Evolutionary conservation across 345 rosid species (phyloP), one percentile per base, ranked within the genome.

Genomic region (Balakata baccata): DNA sequence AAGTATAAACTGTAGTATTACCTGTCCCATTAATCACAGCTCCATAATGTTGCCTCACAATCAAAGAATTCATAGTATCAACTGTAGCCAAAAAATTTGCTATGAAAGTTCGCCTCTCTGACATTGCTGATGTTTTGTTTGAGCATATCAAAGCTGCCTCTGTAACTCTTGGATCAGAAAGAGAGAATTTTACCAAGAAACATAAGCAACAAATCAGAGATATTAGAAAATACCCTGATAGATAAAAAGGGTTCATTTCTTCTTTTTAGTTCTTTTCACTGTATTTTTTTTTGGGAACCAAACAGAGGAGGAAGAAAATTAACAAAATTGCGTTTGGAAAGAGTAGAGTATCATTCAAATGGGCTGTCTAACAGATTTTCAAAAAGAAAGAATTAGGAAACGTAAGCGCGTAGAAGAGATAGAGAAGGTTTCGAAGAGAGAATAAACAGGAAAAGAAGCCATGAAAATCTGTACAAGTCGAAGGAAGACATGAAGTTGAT

Each of bases 131-230:
- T 56, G 96, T 90, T 43, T 80, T 80, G 85, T 91, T 90, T 66
- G 81, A 76, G 86, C 98, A 94, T 57, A 86, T 73, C 63, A 83
- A 61, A 76, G 84, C 86, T 53, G 82, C 89, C 22, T 70, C 64
- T 0, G 87, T 84, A 51, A 94, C 93, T 84, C 98, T 81, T 10
- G 98, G 94, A 53, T 93, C 98, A n/a, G 87, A 87, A 2, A 83
- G 47, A 51, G 66, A 85, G 71, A 79, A 74, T 54, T 73, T 75
- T n/a, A 76, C 56, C 38, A 81, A 60, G 47, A 76, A 75, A 69
- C 61, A 75, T 1, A 64, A 53, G 57, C 81, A 62, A 6, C 67
- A 53, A 6, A 83, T 59, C 41, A 82, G 62, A 51, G 71, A 67
- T 17, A 75, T 43, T 25, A 52, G 43, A 38, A 77, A 77, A 65